Percentiles rank a stretch among this genome's conserved stretches.
phyloP scores from a whole-genome alignment of 164 flowering plant genomes.

The Santalum album region DNA sequence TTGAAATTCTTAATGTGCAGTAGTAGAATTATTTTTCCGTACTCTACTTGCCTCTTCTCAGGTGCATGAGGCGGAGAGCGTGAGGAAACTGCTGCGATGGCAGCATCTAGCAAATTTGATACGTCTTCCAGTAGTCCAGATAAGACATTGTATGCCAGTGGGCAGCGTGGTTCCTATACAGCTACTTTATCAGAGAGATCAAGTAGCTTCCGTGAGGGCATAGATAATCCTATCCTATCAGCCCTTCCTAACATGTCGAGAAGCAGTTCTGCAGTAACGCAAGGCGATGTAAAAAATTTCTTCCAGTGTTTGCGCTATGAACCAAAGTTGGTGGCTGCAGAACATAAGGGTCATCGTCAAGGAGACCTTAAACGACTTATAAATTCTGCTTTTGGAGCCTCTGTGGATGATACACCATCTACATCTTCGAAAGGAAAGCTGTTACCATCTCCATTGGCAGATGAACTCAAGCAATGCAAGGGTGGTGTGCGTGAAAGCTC shows the following conservation, averaged over 20 bases:
- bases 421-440: conserved; percentile 43
- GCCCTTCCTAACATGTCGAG: conserved; percentile 58
- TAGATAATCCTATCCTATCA: conserved; percentile 50
- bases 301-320: conserved; percentile 57
- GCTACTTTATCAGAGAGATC: conserved; percentile 57
- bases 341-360: conserved; percentile 47
- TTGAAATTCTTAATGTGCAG: conserved; percentile 21
- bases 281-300: conserved; percentile 43
- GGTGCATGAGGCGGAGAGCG: conserved; percentile 17
- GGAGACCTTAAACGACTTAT: conserved; percentile 46
- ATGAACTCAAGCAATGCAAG: conserved; percentile 57
- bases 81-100: conserved; percentile 46
- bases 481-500: conserved; percentile 40
- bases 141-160: conserved; percentile 47
- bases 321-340: conserved; percentile 41
- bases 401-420: conserved; percentile 44
- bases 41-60: conserved; percentile 19
- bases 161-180: conserved; percentile 50
- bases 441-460: conserved; percentile 33
- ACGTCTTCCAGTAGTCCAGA: conserved; percentile 64
- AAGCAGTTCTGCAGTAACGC: conserved; percentile 34
- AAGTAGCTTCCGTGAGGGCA: conserved; percentile 59
- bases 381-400: conserved; percentile 44
- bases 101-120: conserved; percentile 64
- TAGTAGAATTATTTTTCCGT: conserved; percentile 22